Evolutionary conservation across 352 stramenopile species (phyloP).

Genomic region (Blastocystis sp.): DNA sequence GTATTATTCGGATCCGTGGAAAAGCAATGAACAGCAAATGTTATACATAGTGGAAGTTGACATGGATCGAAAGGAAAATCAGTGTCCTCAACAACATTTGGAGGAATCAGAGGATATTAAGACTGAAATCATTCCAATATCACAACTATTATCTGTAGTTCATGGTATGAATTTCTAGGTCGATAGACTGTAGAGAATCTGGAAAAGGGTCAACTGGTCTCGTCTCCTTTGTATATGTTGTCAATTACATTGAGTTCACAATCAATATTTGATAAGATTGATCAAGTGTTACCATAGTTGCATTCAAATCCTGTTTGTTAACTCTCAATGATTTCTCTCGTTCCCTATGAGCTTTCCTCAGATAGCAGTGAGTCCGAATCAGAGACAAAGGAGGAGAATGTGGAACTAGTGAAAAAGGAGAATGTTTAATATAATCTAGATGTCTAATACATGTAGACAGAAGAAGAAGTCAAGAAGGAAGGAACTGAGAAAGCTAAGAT

Average conservation of each 20-base stretch:
- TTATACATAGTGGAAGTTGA: slow-evolving; percentile 13
- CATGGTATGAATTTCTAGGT: not conserved
- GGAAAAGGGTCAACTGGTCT: not conserved
- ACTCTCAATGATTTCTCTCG: slow-evolving; percentile 19
- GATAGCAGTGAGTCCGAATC: not conserved
- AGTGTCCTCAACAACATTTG: slow-evolving; percentile 15
- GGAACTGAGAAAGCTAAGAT: not conserved
- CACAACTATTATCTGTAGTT: not conserved
- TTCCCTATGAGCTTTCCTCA: slow-evolving; percentile 32
- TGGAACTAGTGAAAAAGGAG: not conserved
- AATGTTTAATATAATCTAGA: not conserved
- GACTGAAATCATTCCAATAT: slow-evolving; percentile 17
- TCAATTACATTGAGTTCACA: not conserved
- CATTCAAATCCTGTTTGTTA: not conserved
- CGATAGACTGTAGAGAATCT: not conserved
- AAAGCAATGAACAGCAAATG: slow-evolving; percentile 51
- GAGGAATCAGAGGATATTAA: slow-evolving; percentile 20
- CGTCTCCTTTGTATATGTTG: not conserved
- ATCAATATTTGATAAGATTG: not conserved
- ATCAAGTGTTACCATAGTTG: not conserved
- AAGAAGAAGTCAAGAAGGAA: not conserved
- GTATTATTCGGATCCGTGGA: slow-evolving; percentile 40
- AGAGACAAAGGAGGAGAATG: not conserved
- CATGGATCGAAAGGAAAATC: slow-evolving; percentile 12
- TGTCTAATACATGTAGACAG: not conserved